These are phyloP conservation scores for Cavenderia fasciculata DNA, from an alignment of 78 protist genomes.

Conservation along the genomic window DNA sequence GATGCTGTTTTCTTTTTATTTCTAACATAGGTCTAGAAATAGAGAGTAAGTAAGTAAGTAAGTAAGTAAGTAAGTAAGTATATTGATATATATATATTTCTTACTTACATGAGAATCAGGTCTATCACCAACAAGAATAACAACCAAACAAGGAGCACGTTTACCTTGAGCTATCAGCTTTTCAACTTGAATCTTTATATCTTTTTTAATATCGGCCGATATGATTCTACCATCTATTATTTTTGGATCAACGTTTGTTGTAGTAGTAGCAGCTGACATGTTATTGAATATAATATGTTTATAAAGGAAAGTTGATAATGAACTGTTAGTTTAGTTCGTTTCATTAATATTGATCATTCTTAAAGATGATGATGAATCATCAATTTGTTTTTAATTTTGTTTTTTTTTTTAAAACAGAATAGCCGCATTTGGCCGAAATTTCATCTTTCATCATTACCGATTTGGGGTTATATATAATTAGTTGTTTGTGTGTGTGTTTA, in stretches of 20 bases:
- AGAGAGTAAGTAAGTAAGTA: not conserved
- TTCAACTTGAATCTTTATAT: slow-evolving; percentile 26
- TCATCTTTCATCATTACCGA: too few species aligned
- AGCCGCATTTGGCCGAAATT: too few species aligned
- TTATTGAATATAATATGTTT: too few species aligned
- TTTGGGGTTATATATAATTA: too few species aligned
- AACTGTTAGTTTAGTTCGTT: too few species aligned
- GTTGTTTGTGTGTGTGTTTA: too few species aligned
- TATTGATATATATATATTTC: not conserved
- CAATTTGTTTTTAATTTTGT: too few species aligned
- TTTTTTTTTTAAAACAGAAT: too few species aligned
- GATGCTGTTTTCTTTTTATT: slow-evolving; percentile 70
- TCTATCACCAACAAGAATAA: slow-evolving; percentile 78
- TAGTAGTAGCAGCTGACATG: too few species aligned
- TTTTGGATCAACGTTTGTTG: slow-evolving; percentile 30
- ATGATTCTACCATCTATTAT: slow-evolving; percentile 72
- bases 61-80: not conserved
- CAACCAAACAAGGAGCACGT: slow-evolving; percentile 74
- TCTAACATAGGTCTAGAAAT: slow-evolving; percentile 63
- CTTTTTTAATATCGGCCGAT: slow-evolving; percentile 8
- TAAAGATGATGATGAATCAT: too few species aligned
- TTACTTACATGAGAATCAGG: slow-evolving; percentile 58
- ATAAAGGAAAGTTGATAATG: too few species aligned
- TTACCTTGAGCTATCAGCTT: slow-evolving; percentile 4
- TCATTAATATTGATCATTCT: too few species aligned